These are phyloP conservation scores for Paulownia fortunei DNA, from an alignment of 257 asterid genomes.

Conservation along the genomic window DNA sequence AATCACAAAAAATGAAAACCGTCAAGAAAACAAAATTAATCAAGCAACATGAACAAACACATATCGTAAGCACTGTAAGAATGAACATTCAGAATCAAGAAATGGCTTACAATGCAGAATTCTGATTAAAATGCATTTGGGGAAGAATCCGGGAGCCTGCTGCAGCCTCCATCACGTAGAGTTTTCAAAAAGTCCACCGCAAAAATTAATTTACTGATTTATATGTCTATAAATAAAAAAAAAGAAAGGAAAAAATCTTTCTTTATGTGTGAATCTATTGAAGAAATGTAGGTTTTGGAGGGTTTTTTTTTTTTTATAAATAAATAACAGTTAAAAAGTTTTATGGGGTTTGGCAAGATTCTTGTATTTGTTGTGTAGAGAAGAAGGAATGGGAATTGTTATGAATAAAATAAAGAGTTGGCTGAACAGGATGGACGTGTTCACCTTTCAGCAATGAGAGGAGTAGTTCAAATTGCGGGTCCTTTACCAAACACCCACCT, in stretches of 20 bases:
- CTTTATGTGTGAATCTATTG: background rate
- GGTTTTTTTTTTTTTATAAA: no score
- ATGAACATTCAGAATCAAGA: background rate
- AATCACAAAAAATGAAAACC: background rate
- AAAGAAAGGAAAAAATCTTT: background rate
- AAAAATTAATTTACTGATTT: background rate
- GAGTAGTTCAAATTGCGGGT: no score
- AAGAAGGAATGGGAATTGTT: background rate
- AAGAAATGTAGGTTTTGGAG: background rate
- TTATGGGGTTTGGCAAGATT: conserved; percentile 16
- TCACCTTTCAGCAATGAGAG: conserved; percentile 3
- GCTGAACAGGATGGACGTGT: conserved; percentile 21
- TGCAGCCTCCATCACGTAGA: conserved; percentile 62
- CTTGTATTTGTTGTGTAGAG: conserved; percentile 20
- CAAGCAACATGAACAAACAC: conserved; percentile 15
- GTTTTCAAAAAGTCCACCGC: conserved; percentile 16
- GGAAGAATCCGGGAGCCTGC: conserved; percentile 51
- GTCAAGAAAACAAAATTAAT: background rate
- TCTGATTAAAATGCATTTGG: conserved; percentile 37
- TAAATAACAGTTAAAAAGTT: background rate
- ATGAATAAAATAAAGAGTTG: background rate
- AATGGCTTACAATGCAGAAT: conserved; percentile 52
- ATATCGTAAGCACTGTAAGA: background rate
- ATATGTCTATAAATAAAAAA: background rate
- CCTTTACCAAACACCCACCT: background rate